Evolutionary conservation across 495 filamentous ascomycete genomes (phyloP).

Genomic region (Trichocladium antarcticum): DNA sequence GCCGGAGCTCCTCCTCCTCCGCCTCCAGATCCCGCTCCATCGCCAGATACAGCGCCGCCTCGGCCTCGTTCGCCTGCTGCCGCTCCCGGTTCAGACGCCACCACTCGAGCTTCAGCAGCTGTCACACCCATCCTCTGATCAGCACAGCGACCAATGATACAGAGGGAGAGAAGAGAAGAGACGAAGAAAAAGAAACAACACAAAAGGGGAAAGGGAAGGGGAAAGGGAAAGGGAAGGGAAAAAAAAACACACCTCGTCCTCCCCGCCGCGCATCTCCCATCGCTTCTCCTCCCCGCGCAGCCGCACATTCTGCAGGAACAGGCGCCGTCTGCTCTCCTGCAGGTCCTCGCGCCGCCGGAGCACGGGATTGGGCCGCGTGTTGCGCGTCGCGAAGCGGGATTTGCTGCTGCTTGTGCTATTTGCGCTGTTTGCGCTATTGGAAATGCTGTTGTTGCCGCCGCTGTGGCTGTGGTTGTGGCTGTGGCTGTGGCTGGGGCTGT

Average conservation of each 20-base stretch:
- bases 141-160: neutral
- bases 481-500: neutral
- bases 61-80: slow-evolving; percentile 37
- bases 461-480: neutral
- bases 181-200: neutral
- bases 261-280: slow-evolving; percentile 55
- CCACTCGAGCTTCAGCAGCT: slow-evolving; percentile 43
- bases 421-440: too few species aligned
- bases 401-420: slow-evolving; percentile 6
- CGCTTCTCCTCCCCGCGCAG: slow-evolving; percentile 54
- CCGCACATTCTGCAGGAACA: slow-evolving; percentile 72
- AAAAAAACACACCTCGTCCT: slow-evolving; percentile 56
- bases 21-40: slow-evolving; percentile 28
- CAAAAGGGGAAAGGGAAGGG: neutral
- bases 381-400: slow-evolving; percentile 16
- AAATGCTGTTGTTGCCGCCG: neutral
- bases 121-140: too few species aligned
- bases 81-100: slow-evolving; percentile 29
- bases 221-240: neutral
- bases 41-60: slow-evolving; percentile 4
- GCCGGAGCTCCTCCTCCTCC: slow-evolving; percentile 19
- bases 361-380: slow-evolving; percentile 16
- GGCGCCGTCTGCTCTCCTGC: slow-evolving; percentile 43
- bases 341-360: slow-evolving; percentile 17
- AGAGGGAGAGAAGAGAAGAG: neutral